Evolutionary conservation across 768 basidiomycete genomes (phyloP).

Genomic region (Lactarius trivialis): DNA sequence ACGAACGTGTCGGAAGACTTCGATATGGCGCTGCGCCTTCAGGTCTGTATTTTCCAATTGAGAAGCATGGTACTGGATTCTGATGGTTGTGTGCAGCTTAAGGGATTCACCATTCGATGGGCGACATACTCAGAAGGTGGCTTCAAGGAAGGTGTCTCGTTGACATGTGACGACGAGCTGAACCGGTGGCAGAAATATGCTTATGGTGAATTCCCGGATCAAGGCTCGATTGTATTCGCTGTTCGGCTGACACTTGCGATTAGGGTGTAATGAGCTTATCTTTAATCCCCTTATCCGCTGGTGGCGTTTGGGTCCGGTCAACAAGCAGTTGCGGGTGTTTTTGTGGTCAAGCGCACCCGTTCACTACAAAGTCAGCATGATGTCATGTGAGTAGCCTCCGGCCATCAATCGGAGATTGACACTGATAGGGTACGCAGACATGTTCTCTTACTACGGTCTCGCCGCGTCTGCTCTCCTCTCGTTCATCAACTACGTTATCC

Average conservation of each 20-base stretch:
- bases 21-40: slow-evolving; percentile 69
- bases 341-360: slow-evolving; percentile 71
- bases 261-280: slow-evolving; percentile 69
- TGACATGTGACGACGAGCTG: slow-evolving; percentile 85
- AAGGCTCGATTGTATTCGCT: not conserved
- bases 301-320: slow-evolving; percentile 78
- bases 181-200: slow-evolving; percentile 91
- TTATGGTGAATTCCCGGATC: slow-evolving; percentile 43
- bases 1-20: slow-evolving; percentile 79
- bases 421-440: slow-evolving; percentile 27
- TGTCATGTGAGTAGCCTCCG: slow-evolving; percentile 47
- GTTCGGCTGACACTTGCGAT: not conserved
- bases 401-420: too few species aligned
- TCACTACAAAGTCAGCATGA: slow-evolving; percentile 79
- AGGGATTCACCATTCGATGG: slow-evolving; percentile 77
- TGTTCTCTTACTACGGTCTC: slow-evolving; percentile 54
- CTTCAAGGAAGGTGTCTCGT: slow-evolving; percentile 87
- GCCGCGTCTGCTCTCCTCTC: slow-evolving; percentile 58
- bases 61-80: not conserved
- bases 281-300: slow-evolving; percentile 79
- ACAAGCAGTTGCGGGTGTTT: slow-evolving; percentile 69
- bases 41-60: slow-evolving; percentile 21
- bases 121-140: slow-evolving; percentile 79
- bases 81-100: slow-evolving; percentile 25
- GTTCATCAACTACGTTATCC: slow-evolving; percentile 61